Evolutionary conservation across 2,329 filamentous ascomycete genomes (phyloP).

Genomic region (Ascocoryne sarcoides): DNA sequence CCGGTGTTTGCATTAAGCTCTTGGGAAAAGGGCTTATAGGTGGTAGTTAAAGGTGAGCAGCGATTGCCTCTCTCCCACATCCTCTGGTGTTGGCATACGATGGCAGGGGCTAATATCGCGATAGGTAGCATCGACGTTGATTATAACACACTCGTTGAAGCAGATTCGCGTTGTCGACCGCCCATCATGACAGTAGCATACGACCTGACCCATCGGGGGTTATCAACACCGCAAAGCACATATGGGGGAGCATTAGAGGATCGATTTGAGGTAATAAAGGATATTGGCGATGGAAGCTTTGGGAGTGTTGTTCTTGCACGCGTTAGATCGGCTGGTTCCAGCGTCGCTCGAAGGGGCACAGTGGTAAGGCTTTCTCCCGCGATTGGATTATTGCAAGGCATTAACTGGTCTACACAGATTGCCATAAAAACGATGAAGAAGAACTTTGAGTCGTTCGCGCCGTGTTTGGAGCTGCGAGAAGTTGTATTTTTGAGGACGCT

Average conservation of each 20-base stretch:
- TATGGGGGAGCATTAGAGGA: conserved; percentile 67
- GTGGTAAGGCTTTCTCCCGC: conserved; percentile 53
- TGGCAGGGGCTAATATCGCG: no score
- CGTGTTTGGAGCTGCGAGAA: conserved; percentile 88
- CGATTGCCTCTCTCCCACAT: conserved; percentile 1
- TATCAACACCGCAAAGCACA: conserved; percentile 38
- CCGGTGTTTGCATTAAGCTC: conserved; percentile 26
- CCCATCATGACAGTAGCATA: conserved; percentile 66
- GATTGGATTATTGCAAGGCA: not conserved
- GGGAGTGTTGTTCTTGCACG: conserved; percentile 89
- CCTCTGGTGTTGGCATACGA: no score
- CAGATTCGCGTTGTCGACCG: conserved; percentile 1
- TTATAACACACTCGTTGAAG: conserved; percentile 4
- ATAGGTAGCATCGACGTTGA: conserved; percentile 15
- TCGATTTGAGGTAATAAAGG: conserved; percentile 92
- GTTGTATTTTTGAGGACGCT: conserved; percentile 92
- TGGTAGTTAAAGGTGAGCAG: conserved; percentile 17
- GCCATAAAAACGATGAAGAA: conserved; percentile 99
- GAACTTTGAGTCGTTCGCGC: conserved; percentile 84
- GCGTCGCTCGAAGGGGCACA: conserved; percentile 80
- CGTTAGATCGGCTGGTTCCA: conserved; percentile 82
- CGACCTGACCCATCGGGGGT: conserved; percentile 63
- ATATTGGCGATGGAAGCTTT: conserved; percentile 98
- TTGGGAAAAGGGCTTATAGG: conserved; percentile 24
- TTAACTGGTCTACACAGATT: conserved; percentile 48